Evolutionary conservation across 2,329 filamentous ascomycete genomes (phyloP), one percentile per base, ranked within the genome.

Genomic region (Sporothrix luriei): DNA sequence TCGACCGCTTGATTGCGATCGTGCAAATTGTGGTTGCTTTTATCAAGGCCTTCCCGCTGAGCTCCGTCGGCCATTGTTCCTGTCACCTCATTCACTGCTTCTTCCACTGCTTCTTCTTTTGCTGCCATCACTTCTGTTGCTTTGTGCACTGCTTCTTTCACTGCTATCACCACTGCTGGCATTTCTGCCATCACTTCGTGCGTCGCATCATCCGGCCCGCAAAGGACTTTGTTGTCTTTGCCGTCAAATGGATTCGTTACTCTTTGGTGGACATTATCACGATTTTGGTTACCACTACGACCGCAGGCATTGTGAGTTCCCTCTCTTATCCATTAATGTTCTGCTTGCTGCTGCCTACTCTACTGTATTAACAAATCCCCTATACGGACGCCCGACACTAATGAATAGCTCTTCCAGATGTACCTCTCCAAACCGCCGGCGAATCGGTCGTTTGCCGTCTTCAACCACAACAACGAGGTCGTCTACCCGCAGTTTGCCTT

Each of bases 401-500:
- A 51, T 38, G 4, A 11, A 24, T 24, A 38, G 61, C 59, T 71
- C 38, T 51, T 43, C 38, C 67, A 88, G 86, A 81, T 89, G 69
- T 91, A 91, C 79, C 80, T 84, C 72, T 88, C 88, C 2, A 81
- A 85, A 19, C 90, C 90, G 0, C 88, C 89, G 0, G 87, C 90
- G 0, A 87, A 84, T 7, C 84, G 90, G n/a, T 90, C 88, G 11
- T 92, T 92, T 76, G 84, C 90, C 48, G 84, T 92, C 54, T 85
- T 83, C 61, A 91, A 90, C 75, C 78, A 82, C 40, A 85, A 91
- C 73, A 88, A 88, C 71, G 86, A 91, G 75, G 82, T 92, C 54
- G 88, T 92, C 59, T 86, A 88, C 73, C 90, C 90, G 0, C 76
- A 91, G 71, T 91, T 91, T 73, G 89, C 88, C 38, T 92, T 91